phyloP scores from a whole-genome alignment of 345 rosid genomes.

The Capsella bursapastoris region DNA sequence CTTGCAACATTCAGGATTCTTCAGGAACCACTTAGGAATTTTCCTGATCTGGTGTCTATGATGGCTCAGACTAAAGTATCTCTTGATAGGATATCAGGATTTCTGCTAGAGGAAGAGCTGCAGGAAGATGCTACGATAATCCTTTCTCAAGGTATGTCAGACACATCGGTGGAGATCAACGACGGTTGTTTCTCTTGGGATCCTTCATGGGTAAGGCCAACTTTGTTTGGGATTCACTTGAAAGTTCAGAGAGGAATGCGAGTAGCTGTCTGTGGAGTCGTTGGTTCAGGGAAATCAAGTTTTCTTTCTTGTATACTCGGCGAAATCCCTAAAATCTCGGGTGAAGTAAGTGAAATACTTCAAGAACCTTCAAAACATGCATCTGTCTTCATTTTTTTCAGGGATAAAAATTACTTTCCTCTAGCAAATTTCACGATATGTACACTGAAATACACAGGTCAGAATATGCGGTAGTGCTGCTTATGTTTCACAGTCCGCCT shows the following conservation, averaged over 20 bases:
- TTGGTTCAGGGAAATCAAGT: neutral
- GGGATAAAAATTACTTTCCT: neutral
- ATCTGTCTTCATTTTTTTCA: neutral
- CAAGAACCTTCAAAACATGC: neutral
- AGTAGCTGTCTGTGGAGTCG: constrained; percentile 3
- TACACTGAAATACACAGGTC: neutral
- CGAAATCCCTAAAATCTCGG: neutral
- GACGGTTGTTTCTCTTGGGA: neutral
- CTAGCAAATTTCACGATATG: neutral
- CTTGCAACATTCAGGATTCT: constrained; percentile 2
- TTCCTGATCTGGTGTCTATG: constrained; percentile 2
- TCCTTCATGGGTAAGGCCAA: neutral
- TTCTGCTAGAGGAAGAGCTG: neutral
- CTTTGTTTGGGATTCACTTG: neutral
- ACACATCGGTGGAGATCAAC: neutral
- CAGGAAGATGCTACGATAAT: neutral
- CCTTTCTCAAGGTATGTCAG: neutral
- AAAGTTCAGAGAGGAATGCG: constrained; percentile 2
- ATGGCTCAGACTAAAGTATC: neutral
- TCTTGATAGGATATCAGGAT: neutral
- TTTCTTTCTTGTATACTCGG: neutral
- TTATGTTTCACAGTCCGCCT: neutral
- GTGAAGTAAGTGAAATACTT: neutral
- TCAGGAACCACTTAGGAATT: neutral
- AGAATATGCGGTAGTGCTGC: constrained; percentile 3